Conservation (phyloP, 805 yeast species). For the Grigorovia transvaalensis region DNA sequence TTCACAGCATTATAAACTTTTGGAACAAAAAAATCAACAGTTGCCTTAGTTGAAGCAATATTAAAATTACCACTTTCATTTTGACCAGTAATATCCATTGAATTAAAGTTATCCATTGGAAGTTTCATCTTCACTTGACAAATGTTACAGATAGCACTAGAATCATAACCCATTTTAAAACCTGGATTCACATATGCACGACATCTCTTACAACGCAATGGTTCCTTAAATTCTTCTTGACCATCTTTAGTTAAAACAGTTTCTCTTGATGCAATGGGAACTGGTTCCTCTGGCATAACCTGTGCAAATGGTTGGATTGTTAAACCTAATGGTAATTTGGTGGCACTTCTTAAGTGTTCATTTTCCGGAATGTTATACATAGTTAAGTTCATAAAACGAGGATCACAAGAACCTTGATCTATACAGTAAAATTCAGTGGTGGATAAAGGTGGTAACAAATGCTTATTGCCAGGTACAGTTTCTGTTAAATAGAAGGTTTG, state of each 20-base stretch:
- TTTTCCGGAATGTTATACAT: constrained; percentile 76
- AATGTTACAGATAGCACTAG: constrained; percentile 69
- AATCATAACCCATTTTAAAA: constrained; percentile 52
- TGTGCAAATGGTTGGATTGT: constrained; percentile 80
- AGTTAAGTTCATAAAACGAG: constrained; percentile 66
- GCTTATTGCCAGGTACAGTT: constrained; percentile 60
- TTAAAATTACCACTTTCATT: constrained; percentile 43
- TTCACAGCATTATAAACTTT: constrained; percentile 49
- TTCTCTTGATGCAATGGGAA: constrained; percentile 39
- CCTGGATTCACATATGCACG: constrained; percentile 82
- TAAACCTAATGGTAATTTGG: constrained; percentile 75
- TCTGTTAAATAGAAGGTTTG: constrained; percentile 30
- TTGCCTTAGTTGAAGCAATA: constrained; percentile 64
- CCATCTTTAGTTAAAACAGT: constrained; percentile 2
- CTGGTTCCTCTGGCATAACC: constrained; percentile 35
- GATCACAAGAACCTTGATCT: constrained; percentile 81
- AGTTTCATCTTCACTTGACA: constrained; percentile 68
- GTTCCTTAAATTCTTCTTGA: constrained; percentile 33
- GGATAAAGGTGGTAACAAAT: constrained; percentile 75
- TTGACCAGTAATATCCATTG: constrained; percentile 49
- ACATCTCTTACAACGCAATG: constrained; percentile 87
- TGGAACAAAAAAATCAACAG: constrained; percentile 79
- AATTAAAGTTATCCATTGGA: constrained; percentile 56
- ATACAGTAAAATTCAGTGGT: constrained; percentile 56
- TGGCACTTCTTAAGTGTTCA: constrained; percentile 54